Evolutionary conservation across 768 basidiomycete genomes (phyloP), one percentile per base, ranked within the genome.

Genomic region (Sporobolomyces pararoseus): DNA sequence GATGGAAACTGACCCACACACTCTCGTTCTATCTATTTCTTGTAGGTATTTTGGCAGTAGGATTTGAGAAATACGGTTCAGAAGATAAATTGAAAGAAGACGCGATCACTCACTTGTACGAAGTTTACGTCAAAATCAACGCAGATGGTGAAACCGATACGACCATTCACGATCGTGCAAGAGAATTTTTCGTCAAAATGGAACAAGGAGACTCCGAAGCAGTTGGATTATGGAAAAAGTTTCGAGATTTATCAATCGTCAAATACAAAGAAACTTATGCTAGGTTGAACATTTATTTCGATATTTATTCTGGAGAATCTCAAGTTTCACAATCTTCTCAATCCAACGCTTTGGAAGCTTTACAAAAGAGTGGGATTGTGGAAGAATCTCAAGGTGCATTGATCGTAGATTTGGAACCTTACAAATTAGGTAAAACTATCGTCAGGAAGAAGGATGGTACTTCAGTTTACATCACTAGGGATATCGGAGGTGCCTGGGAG

Each of bases 91-190:
- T 99, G 14, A 84, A 89, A 78, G 84, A 84, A 73, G 89, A 99
- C 77, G 87, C 95, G 2, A 96, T 99, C 81, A 91, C 91, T 77
- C 95, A 99, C 78, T 83, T 98, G 6, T 92, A 89, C 78, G 86
- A 95, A 37, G 86, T 99, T 55, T 99, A 99, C 79, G 92, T 98
- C 80, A 87, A 91, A 80, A 88, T 98, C 74, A 94, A 89, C 84
- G 85, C 85, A 67, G 95, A 93, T 57, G 78, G 76, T 25, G 75
- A 73, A 57, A 29, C 49, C 17, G 75, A 69, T 39, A 50, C 67
- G 44, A 35, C 59, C 17, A 73, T 75, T 25, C 76, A 78, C 63
- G 63, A 70, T 74, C 32, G 89, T 90, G 78, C 91, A 88, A 80
- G 83, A 0, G 82, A 84, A 55, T 92, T 90, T 84, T 99, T 99